phyloP scores from a whole-genome alignment of 805 yeast species.

The Teunomyces pallodes region DNA sequence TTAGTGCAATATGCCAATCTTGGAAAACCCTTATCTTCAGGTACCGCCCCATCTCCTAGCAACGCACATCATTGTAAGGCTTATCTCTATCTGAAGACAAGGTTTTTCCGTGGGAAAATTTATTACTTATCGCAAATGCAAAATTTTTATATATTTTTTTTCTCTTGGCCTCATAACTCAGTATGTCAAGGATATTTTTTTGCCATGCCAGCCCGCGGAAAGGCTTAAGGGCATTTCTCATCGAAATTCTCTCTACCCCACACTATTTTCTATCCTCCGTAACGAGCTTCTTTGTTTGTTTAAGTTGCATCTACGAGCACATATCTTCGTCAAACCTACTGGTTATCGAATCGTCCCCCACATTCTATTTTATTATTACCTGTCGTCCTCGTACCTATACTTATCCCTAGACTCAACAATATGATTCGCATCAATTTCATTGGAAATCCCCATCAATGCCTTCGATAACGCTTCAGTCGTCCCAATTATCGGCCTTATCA shows the following conservation, averaged over 20 bases:
- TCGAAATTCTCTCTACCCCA: not conserved
- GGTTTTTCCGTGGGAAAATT: not conserved
- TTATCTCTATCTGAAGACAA: not conserved
- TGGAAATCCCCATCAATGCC: constrained; percentile 78
- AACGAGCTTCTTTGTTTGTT: no score
- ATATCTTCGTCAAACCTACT: no score
- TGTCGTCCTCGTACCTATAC: constrained; percentile 39
- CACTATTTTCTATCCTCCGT: not conserved
- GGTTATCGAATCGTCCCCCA: not conserved
- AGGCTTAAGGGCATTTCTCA: not conserved
- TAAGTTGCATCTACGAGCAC: no score
- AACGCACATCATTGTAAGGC: not conserved
- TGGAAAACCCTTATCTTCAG: no score
- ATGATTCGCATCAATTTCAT: constrained; percentile 69
- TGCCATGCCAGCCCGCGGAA: not conserved
- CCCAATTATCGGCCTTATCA: constrained; percentile 85
- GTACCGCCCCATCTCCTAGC: not conserved
- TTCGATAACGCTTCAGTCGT: constrained; percentile 87
- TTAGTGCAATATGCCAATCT: no score
- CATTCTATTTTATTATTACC: not conserved
- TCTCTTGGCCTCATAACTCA: not conserved
- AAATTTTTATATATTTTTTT: not conserved
- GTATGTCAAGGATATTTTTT: not conserved
- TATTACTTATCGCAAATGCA: not conserved
- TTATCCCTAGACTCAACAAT: constrained; percentile 61